These are phyloP conservation scores for Rhodotorula sphaerocarpa DNA, from an alignment of 768 basidiomycete species.

Conservation along the genomic window DNA sequence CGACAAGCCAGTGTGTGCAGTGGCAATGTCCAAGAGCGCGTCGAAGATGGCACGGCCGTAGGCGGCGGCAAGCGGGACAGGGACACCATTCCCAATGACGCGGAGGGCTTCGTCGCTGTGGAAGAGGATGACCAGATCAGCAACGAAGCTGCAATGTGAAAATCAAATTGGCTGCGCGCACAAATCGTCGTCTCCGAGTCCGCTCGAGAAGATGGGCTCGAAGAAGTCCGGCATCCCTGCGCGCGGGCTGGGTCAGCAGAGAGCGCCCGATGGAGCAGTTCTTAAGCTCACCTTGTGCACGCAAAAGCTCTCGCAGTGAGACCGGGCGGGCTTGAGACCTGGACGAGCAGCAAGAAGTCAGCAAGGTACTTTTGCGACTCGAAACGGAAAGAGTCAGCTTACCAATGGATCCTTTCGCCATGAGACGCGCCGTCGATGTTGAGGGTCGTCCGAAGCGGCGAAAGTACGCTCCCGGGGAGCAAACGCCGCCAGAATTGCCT, in stretches of 20 bases:
- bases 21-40: background rate
- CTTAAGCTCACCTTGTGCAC: background rate
- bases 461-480: background rate
- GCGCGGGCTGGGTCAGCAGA: background rate
- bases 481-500: background rate
- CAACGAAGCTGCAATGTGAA: background rate
- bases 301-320: background rate
- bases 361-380: too few species aligned
- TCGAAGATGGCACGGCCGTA: slow-evolving; percentile 6
- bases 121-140: background rate
- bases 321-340: background rate
- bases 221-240: background rate
- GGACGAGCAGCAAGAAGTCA: too few species aligned
- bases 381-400: too few species aligned
- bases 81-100: slow-evolving; percentile 19
- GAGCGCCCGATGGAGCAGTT: background rate
- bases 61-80: slow-evolving; percentile 4
- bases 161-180: background rate
- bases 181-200: background rate
- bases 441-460: slow-evolving; percentile 3
- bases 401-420: slow-evolving; percentile 1
- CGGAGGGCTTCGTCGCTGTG: background rate
- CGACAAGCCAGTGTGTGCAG: too few species aligned
- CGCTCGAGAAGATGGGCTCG: slow-evolving; percentile 1
- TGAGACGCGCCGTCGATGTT: slow-evolving; percentile 5